phyloP scores from a whole-genome alignment of 2,329 filamentous ascomycete species.

The Trichoderma koningiopsis region DNA sequence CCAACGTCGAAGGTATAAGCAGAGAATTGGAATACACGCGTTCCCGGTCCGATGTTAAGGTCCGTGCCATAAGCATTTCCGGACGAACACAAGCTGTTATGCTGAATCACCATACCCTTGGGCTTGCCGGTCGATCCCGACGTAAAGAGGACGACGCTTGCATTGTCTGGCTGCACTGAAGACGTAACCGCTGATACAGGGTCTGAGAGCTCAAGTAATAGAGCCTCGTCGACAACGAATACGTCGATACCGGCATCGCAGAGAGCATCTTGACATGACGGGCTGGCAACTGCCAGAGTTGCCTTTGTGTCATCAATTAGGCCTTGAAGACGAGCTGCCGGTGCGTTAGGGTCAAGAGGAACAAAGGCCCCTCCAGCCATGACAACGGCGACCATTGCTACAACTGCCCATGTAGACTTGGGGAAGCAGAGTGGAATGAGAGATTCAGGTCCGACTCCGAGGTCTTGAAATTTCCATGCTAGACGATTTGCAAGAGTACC shows the following conservation, averaged over 20 bases:
- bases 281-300: constrained; percentile 8
- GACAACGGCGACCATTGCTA: constrained; percentile 28
- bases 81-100: constrained; percentile 24
- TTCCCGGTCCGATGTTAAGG: constrained; percentile 15
- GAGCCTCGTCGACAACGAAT: constrained; percentile 21
- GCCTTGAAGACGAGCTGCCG: constrained; percentile 17
- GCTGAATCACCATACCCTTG: constrained; percentile 22
- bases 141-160: constrained; percentile 24
- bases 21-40: constrained; percentile 30
- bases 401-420: constrained; percentile 29
- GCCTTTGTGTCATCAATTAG: constrained; percentile 20
- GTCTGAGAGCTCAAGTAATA: constrained; percentile 15
- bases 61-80: constrained; percentile 16
- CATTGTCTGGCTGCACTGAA: not conserved
- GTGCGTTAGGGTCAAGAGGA: constrained; percentile 28
- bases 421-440: constrained; percentile 29
- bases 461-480: constrained; percentile 17
- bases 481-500: constrained; percentile 17
- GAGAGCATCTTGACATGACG: constrained; percentile 6
- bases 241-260: constrained; percentile 1
- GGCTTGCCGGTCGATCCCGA: constrained; percentile 23
- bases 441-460: constrained; percentile 24
- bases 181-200: constrained; percentile 16
- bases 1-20: constrained; percentile 31
- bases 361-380: constrained; percentile 30